Conservation (phyloP, 768 basidiomycete species). For the Lentinula aciculospora region DNA sequence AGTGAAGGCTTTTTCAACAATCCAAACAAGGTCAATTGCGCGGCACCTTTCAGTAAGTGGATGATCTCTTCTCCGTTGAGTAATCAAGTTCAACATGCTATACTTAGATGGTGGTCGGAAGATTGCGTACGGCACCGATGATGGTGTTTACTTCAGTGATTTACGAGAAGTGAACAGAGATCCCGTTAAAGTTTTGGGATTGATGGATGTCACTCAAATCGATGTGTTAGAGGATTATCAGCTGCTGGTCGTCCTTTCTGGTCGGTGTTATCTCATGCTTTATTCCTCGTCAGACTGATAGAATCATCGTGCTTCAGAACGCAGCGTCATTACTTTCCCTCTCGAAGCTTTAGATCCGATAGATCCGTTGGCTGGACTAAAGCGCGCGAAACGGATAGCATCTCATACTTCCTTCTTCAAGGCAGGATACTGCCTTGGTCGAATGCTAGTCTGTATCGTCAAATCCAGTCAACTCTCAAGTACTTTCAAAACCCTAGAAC, state of each 20-base stretch:
- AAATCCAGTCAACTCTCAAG: constrained; percentile 93
- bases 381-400: constrained; percentile 91
- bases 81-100: constrained; percentile 8
- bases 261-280: constrained; percentile 29
- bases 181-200: constrained; percentile 83
- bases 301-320: constrained; percentile 53
- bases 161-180: constrained; percentile 70
- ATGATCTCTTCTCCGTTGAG: constrained; percentile 1
- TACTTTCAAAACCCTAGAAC: constrained; percentile 96
- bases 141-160: constrained; percentile 94
- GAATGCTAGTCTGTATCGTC: constrained; percentile 92
- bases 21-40: constrained; percentile 87
- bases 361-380: constrained; percentile 87
- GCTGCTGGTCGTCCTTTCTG: constrained; percentile 96
- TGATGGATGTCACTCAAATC: constrained; percentile 89
- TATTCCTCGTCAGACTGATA: background rate
- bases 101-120: constrained; percentile 68
- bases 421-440: constrained; percentile 86
- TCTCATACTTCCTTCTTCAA: constrained; percentile 98
- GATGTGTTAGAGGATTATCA: constrained; percentile 96
- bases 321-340: constrained; percentile 94
- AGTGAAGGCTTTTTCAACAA: constrained; percentile 88
- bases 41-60: constrained; percentile 80
- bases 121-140: constrained; percentile 95
- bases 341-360: constrained; percentile 86